Evolutionary conservation across 2,329 filamentous ascomycete genomes (phyloP).

Genomic region (Neopestalotiopsis sp.): DNA sequence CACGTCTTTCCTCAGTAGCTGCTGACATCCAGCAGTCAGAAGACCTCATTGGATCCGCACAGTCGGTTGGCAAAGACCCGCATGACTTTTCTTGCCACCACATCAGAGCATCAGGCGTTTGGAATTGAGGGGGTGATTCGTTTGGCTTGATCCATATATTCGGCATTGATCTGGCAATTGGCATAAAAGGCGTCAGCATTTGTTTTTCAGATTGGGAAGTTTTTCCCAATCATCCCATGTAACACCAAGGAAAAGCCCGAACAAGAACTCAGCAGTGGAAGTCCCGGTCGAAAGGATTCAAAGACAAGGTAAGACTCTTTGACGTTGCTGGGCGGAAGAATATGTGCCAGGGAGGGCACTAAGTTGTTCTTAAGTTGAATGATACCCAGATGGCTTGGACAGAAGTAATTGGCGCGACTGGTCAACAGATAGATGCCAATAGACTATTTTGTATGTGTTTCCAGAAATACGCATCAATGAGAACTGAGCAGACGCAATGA

Average conservation of each 20-base stretch:
- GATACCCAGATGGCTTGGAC: conserved; percentile 20
- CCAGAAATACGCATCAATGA: background rate
- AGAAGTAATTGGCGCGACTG: background rate
- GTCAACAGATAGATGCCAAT: background rate
- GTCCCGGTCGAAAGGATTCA: background rate
- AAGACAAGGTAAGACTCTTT: background rate
- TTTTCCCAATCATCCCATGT: background rate
- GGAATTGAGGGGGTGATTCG: background rate
- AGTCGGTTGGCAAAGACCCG: background rate
- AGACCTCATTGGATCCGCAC: background rate
- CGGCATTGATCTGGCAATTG: conserved; percentile 7
- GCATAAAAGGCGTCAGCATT: conserved; percentile 9
- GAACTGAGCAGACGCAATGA: too few species aligned
- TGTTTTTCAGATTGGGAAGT: background rate
- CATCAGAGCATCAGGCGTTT: conserved; percentile 9
- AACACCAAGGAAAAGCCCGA: background rate
- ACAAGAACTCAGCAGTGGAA: background rate
- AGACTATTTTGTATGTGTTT: background rate
- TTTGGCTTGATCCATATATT: background rate
- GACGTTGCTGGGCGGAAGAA: conserved; percentile 9
- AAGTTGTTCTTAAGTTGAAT: conserved; percentile 19
- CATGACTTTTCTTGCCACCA: background rate
- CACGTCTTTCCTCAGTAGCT: background rate
- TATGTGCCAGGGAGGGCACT: background rate
- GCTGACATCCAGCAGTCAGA: background rate